These are phyloP conservation scores for Silene vulgaris DNA, from an alignment of 179 eudicot species.

Conservation along the genomic window DNA sequence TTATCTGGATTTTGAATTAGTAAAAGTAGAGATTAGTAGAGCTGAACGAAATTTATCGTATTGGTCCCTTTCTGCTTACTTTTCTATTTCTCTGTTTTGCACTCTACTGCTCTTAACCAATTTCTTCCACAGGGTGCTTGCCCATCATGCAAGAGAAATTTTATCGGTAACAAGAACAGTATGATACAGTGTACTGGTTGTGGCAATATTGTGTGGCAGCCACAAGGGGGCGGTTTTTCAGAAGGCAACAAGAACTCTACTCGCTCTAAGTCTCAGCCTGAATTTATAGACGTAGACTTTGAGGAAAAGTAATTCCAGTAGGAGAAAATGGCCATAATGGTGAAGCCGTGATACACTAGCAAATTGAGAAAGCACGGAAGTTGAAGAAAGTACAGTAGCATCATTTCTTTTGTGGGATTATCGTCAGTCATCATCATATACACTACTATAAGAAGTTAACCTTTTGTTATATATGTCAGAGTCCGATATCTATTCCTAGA, in stretches of 20 bases:
- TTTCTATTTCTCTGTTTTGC: not conserved
- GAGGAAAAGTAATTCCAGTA: slow-evolving; percentile 52
- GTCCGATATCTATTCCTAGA: slow-evolving; percentile 3
- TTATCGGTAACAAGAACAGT: slow-evolving; percentile 60
- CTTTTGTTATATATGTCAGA: not conserved
- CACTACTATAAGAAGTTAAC: slow-evolving; percentile 10
- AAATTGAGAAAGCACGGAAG: slow-evolving; percentile 4
- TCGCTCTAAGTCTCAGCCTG: slow-evolving; percentile 56
- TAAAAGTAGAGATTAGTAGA: not conserved
- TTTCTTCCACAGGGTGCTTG: slow-evolving; percentile 57
- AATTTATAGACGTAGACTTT: slow-evolving; percentile 77
- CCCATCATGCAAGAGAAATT: slow-evolving; percentile 81
- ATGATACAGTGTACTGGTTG: slow-evolving; percentile 65
- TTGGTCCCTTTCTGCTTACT: not conserved
- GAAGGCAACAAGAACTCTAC: slow-evolving; percentile 40
- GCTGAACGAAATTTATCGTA: not conserved
- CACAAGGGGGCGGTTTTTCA: slow-evolving; percentile 62
- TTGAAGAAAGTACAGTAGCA: slow-evolving; percentile 7
- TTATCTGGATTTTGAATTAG: not conserved
- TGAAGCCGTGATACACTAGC: not conserved
- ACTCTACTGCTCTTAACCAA: not conserved
- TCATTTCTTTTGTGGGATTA: not conserved
- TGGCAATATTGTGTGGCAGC: slow-evolving; percentile 87
- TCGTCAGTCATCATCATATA: not conserved
- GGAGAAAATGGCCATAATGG: not conserved